phyloP scores from a whole-genome alignment of 169 alveolate species.

The Miamiensis avidus region DNA sequence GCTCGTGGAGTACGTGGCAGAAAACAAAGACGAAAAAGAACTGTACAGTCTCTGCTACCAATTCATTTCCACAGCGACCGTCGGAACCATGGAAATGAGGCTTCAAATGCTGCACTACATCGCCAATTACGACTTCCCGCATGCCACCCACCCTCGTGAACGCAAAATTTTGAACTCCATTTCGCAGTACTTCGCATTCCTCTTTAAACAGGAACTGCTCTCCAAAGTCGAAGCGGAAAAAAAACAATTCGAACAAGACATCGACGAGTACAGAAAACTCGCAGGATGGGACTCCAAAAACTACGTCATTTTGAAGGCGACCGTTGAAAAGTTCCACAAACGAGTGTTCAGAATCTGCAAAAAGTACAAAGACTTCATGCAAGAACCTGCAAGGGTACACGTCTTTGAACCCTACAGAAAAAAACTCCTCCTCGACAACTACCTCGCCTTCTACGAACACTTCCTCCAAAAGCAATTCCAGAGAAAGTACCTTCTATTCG shows the following conservation, averaged over 20 bases:
- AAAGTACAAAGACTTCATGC: constrained; percentile 30
- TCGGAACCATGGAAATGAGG: constrained; percentile 7
- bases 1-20: neutral
- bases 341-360: constrained; percentile 23
- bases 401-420: constrained; percentile 12
- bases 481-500: neutral
- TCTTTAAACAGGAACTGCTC: neutral
- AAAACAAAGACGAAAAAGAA: neutral
- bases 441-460: neutral
- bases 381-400: constrained; percentile 4
- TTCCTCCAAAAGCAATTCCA: neutral
- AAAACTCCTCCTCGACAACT: neutral
- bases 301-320: constrained; percentile 19
- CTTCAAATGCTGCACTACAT: neutral
- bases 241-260: constrained; percentile 22
- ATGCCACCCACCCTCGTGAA: neutral
- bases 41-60: neutral
- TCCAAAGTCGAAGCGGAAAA: neutral
- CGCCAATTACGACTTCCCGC: neutral
- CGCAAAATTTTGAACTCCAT: neutral
- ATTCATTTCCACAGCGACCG: constrained; percentile 2
- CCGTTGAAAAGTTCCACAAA: constrained; percentile 44
- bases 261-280: constrained; percentile 29
- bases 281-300: constrained; percentile 52
- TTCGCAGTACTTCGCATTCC: neutral